Evolutionary conservation across 2,329 filamentous ascomycete species (phyloP), one percentile per base, ranked within the genome.

Genomic region (Myriangium duriaei): DNA sequence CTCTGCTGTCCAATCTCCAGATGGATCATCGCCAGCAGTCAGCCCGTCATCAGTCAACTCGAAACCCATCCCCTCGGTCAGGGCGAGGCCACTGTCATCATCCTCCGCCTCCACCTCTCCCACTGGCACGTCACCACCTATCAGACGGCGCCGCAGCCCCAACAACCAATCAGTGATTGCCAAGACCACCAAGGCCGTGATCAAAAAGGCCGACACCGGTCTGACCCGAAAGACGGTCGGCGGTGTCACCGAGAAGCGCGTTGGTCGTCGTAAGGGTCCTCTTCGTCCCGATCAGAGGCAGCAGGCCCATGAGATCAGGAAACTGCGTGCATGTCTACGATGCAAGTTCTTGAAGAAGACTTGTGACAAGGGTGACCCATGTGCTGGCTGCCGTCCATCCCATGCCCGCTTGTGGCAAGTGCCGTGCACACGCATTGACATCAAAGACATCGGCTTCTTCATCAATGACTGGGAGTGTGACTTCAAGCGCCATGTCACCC

Each of bases 281-380:
- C 74, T 96, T 49, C 72, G 86, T 52, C 86, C 87, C 9, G 88
- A 96, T 60, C 88, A 95, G 67, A 76, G 88, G 49, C 92, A 94
- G 64, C 88, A 95, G 62, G 88, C 88, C 16, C 91, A 87, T 53
- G 88, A 96, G 63, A 96, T 96, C 57, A 78, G 88, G 59, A 96
- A 96, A 63, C 69, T 95, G 51, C 75, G 88, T 55, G 88, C 88
- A 33, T 96, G 88, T 60, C 68, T 96, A 51, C 79, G 88, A 48
- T 96, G 88, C 74, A 95, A 95, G 66, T 96, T 95, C 68, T 71
- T 96, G 59, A 96, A 96, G 74, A 96, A 96, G 74, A 95, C 88
- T 34, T 96, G 88, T 57, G 88, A 96, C 62, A 95, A 92, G 68
- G 88, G 88, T 46, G 87, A 95, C 65, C 88, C 88, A 41, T 96